phyloP scores from a whole-genome alignment of 345 rosid species.

The Aquilaria yunnanensis region DNA sequence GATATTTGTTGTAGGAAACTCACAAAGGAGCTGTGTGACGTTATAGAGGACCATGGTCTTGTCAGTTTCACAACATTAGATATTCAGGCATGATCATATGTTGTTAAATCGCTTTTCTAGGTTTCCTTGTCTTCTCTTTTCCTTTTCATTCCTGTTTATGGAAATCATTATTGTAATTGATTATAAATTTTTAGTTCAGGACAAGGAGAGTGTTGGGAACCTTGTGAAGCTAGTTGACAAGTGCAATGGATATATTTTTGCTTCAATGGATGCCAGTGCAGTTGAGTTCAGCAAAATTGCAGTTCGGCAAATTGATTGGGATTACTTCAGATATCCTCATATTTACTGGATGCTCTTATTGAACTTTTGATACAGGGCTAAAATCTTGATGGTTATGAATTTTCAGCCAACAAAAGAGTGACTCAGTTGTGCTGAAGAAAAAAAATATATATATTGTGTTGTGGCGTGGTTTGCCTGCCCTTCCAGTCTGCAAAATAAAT shows the following conservation, averaged over 20 bases:
- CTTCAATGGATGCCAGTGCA: slow-evolving; percentile 73
- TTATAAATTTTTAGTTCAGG: slow-evolving; percentile 30
- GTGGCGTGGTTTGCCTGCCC: too few relatives aligned
- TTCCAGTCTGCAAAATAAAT: too few relatives aligned
- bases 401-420: too few relatives aligned
- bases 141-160: slow-evolving; percentile 5
- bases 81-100: slow-evolving; percentile 55
- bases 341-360: background rate
- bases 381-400: too few relatives aligned
- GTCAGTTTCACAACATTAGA: slow-evolving; percentile 78
- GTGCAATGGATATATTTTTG: slow-evolving; percentile 83
- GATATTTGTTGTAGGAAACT: slow-evolving; percentile 56
- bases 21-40: slow-evolving; percentile 67
- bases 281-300: slow-evolving; percentile 94
- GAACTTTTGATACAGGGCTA: too few relatives aligned
- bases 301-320: slow-evolving; percentile 72
- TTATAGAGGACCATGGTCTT: slow-evolving; percentile 60
- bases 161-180: slow-evolving; percentile 1
- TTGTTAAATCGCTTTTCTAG: background rate
- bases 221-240: slow-evolving; percentile 81
- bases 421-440: too few relatives aligned
- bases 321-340: slow-evolving; percentile 89
- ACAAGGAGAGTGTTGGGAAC: slow-evolving; percentile 79
- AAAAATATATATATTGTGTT: too few relatives aligned
- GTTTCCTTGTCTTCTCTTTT: background rate